phyloP scores from a whole-genome alignment of 2,329 filamentous ascomycete genomes.

The Fusarium pseudograminearum region DNA sequence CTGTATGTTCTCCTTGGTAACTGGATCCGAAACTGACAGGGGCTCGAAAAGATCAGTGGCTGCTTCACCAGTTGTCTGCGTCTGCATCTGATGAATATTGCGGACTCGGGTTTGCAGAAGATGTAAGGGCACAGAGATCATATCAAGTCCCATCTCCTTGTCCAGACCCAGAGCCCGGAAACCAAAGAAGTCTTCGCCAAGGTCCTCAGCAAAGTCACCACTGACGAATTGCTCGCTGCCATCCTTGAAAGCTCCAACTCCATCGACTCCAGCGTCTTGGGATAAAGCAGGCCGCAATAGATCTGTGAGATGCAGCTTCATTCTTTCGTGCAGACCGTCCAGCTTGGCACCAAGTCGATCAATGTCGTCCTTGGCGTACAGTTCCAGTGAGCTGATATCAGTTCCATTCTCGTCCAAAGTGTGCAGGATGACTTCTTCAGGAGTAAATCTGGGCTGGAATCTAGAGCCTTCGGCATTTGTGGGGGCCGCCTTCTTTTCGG shows the following conservation, averaged over 20 bases:
- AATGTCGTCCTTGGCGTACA: conserved; percentile 93
- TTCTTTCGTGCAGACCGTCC: conserved; percentile 87
- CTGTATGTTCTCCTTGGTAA: conserved; percentile 82
- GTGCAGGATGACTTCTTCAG: conserved; percentile 89
- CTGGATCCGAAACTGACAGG: conserved; percentile 77
- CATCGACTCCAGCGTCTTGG: conserved; percentile 80
- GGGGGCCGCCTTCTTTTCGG: conserved; percentile 76
- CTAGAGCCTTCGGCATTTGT: conserved; percentile 55
- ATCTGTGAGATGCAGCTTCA: conserved; percentile 94
- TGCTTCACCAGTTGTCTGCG: conserved; percentile 69
- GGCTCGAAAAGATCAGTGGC: conserved; percentile 73
- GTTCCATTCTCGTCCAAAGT: conserved; percentile 86
- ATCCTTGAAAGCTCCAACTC: conserved; percentile 92
- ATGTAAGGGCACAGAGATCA: conserved; percentile 91
- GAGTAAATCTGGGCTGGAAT: conserved; percentile 76
- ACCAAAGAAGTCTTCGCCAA: conserved; percentile 98
- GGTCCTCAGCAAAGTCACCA: conserved; percentile 96
- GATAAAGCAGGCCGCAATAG: conserved; percentile 89
- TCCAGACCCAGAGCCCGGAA: conserved; percentile 96
- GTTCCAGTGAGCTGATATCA: conserved; percentile 83
- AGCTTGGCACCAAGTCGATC: conserved; percentile 86
- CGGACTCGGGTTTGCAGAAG: conserved; percentile 92
- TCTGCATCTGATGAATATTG: conserved; percentile 84
- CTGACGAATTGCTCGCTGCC: conserved; percentile 97
- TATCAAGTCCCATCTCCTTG: conserved; percentile 87